phyloP scores from a whole-genome alignment of 2,329 filamentous ascomycete genomes.

The Sclerotinia borealis region DNA sequence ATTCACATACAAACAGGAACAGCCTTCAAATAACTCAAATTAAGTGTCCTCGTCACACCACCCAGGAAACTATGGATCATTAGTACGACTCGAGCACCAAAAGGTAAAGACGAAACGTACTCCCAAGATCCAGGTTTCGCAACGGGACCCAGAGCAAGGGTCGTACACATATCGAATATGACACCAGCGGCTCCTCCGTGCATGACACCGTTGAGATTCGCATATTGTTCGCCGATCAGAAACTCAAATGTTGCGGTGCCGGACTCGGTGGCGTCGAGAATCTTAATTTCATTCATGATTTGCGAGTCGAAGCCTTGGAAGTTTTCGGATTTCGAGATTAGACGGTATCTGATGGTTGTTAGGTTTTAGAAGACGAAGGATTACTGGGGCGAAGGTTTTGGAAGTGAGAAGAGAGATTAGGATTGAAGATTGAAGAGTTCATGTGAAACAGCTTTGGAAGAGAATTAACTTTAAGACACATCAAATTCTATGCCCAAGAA shows the following conservation, averaged over 20 bases:
- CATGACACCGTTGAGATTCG: conserved; percentile 43
- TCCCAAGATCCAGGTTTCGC: conserved; percentile 45
- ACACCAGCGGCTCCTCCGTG: conserved; percentile 49
- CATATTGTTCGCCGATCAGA: conserved; percentile 38
- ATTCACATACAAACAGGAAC: conserved; percentile 38
- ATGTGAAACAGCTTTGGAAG: neutral
- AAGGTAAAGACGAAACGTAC: conserved; percentile 25
- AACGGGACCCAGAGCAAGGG: conserved; percentile 43
- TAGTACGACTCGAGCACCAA: neutral
- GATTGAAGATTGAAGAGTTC: neutral
- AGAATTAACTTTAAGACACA: neutral
- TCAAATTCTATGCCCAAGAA: neutral
- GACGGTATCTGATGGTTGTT: conserved; percentile 19
- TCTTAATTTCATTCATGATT: conserved; percentile 23
- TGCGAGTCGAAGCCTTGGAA: conserved; percentile 25
- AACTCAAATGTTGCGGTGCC: conserved; percentile 39
- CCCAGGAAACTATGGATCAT: conserved; percentile 37
- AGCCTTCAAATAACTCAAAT: conserved; percentile 45
- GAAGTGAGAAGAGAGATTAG: neutral
- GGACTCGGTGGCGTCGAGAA: conserved; percentile 30
- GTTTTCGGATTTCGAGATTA: conserved; percentile 18
- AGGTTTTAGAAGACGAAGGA: neutral
- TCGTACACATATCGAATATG: conserved; percentile 51
- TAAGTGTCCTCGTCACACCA: conserved; percentile 44
- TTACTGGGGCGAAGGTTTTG: no score